Evolutionary conservation across 345 rosid genomes (phyloP).

Genomic region (Streptanthus diversifolius): DNA sequence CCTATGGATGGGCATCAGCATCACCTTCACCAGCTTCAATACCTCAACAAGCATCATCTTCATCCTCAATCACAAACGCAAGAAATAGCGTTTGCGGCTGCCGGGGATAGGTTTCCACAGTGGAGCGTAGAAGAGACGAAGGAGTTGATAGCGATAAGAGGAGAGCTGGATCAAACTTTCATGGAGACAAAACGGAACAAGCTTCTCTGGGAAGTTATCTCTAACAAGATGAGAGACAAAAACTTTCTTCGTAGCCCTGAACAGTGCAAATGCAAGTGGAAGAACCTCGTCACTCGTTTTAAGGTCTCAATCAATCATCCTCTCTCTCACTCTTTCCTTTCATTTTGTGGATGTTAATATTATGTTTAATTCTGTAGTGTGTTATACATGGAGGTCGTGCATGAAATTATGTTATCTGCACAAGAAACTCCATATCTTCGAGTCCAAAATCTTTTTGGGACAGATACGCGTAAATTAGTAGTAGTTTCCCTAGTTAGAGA

Average conservation of each 20-base stretch:
- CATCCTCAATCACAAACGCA: slow-evolving; percentile 42
- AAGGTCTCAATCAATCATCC: slow-evolving; percentile 46
- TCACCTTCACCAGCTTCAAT: slow-evolving; percentile 47
- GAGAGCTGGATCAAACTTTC: slow-evolving; percentile 78
- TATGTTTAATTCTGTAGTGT: neutral
- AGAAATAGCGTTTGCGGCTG: slow-evolving; percentile 36
- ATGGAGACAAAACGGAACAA: slow-evolving; percentile 97
- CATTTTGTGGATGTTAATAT: neutral
- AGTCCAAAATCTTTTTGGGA: neutral
- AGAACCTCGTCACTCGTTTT: slow-evolving; percentile 91
- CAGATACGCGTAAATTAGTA: neutral
- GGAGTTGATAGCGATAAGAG: slow-evolving; percentile 75
- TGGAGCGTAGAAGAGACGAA: slow-evolving; percentile 90
- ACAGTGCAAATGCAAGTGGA: slow-evolving; percentile 99
- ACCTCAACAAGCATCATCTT: slow-evolving; percentile 36
- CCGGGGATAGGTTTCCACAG: slow-evolving; percentile 85
- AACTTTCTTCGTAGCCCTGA: slow-evolving; percentile 87
- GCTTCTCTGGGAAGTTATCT: slow-evolving; percentile 80
- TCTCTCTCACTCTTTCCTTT: neutral
- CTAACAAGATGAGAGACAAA: slow-evolving; percentile 71
- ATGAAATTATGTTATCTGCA: slow-evolving; percentile 3
- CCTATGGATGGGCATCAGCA: slow-evolving; percentile 44
- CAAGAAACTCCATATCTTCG: neutral
- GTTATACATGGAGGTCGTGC: slow-evolving; percentile 15
- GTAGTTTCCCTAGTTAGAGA: neutral